Conservation (phyloP, 257 asterid species). For the Pogostemon cablin region DNA sequence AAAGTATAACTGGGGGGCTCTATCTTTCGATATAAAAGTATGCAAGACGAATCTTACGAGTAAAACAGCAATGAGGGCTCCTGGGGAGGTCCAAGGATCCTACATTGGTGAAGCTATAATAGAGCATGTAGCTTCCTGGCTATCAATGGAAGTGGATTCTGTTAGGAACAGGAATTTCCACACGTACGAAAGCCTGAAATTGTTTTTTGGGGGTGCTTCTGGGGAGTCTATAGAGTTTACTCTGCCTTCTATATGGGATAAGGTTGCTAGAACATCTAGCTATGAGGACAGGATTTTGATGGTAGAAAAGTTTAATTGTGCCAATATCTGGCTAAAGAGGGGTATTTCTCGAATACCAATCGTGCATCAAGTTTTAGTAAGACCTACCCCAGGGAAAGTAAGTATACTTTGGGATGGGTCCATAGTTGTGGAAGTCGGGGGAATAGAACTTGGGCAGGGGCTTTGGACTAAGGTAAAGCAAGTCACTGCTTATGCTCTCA, state of each 20-base stretch:
- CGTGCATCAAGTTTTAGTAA: conserved; percentile 23
- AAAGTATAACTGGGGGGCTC: conserved; percentile 35
- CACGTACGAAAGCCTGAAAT: conserved; percentile 21
- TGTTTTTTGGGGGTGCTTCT: conserved; percentile 24
- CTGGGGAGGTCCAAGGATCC: conserved; percentile 31
- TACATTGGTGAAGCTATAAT: conserved; percentile 30
- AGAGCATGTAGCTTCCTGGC: conserved; percentile 31
- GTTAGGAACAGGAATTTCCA: conserved; percentile 27
- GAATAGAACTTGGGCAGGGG: conserved; percentile 31
- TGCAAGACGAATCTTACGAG: conserved; percentile 28
- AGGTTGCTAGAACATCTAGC: conserved; percentile 24
- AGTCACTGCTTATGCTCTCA: conserved; percentile 28
- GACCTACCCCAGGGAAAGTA: conserved; percentile 28
- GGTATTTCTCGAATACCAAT: conserved; percentile 31
- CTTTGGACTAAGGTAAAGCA: conserved; percentile 35
- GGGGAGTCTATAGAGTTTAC: conserved; percentile 25
- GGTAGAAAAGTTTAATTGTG: conserved; percentile 10
- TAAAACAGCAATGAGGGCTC: conserved; percentile 31
- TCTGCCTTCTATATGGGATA: conserved; percentile 32
- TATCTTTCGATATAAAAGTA: conserved; percentile 27
- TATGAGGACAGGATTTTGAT: conserved; percentile 14
- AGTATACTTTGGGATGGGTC: conserved; percentile 35
- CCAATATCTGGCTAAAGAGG: conserved; percentile 25
- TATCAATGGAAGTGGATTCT: conserved; percentile 26
- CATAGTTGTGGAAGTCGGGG: conserved; percentile 31